Conservation (phyloP, 768 basidiomycete species). For the Kwoniella botswanensis region DNA sequence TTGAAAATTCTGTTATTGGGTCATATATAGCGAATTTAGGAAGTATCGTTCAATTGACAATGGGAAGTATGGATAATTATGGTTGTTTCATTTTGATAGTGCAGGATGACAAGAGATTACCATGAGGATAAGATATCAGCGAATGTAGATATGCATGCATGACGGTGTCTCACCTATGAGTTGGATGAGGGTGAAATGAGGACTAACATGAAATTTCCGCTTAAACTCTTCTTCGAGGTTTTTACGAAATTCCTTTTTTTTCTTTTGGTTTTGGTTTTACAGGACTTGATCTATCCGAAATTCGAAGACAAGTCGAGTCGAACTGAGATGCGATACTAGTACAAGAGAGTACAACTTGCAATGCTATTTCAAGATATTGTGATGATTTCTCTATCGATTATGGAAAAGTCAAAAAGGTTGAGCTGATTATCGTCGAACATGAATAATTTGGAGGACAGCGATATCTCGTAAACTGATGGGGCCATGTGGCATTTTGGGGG, state of each 20-base stretch:
- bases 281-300: background rate
- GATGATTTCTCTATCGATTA: background rate
- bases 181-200: background rate
- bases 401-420: background rate
- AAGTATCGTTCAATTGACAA: background rate
- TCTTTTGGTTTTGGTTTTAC: background rate
- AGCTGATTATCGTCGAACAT: background rate
- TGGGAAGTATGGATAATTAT: background rate
- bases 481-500: constrained; percentile 14
- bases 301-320: background rate
- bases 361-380: background rate
- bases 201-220: constrained; percentile 14
- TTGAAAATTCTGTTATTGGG: background rate
- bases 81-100: background rate
- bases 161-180: background rate
- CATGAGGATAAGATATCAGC: background rate
- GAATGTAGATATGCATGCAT: constrained; percentile 6
- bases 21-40: background rate
- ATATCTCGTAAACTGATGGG: no score
- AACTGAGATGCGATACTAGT: constrained; percentile 16
- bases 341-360: constrained; percentile 25
- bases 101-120: background rate
- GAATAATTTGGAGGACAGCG: constrained; percentile 3
- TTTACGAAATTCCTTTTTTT: background rate
- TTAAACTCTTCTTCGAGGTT: background rate